Conservation (phyloP, 805 yeast species). For the Wickerhamiella shivajii region DNA sequence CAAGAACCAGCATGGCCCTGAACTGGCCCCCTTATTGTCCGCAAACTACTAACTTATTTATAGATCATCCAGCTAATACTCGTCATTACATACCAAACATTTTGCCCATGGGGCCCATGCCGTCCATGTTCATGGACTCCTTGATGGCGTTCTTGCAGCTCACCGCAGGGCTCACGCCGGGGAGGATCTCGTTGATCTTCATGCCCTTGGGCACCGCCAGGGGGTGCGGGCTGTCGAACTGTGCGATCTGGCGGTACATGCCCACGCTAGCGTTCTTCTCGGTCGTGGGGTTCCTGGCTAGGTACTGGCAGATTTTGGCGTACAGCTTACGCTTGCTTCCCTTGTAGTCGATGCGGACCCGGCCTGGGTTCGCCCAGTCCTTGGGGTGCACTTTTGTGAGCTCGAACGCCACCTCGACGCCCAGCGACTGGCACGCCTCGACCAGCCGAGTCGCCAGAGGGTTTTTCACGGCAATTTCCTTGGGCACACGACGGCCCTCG, state of each 20-base stretch:
- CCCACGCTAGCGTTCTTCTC: slow-evolving; percentile 34
- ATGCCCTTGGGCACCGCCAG: slow-evolving; percentile 74
- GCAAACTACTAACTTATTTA: too few relatives aligned
- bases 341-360: slow-evolving; percentile 64
- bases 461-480: slow-evolving; percentile 57
- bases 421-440: slow-evolving; percentile 43
- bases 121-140: slow-evolving; percentile 18
- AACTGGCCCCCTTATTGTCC: too few relatives aligned
- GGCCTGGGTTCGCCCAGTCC: slow-evolving; percentile 96
- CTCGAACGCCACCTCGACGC: slow-evolving; percentile 26
- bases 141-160: slow-evolving; percentile 75
- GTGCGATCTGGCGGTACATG: slow-evolving; percentile 16
- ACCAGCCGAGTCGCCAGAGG: slow-evolving; percentile 75
- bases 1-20: slow-evolving; percentile 1
- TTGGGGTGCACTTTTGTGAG: slow-evolving; percentile 86
- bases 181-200: slow-evolving; percentile 74
- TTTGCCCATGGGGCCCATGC: slow-evolving; percentile 7
- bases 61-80: too few relatives aligned
- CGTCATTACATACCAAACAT: slow-evolving; percentile 2
- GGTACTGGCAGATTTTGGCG: slow-evolving; percentile 42
- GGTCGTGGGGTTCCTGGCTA: slow-evolving; percentile 57
- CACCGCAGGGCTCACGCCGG: slow-evolving; percentile 67
- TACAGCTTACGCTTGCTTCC: slow-evolving; percentile 49
- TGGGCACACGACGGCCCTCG: slow-evolving; percentile 72
- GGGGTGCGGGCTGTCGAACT: slow-evolving; percentile 27